Conservation (phyloP, 1,284 basidiomycete species). For the Austroboletus novae-zelandiae region DNA sequence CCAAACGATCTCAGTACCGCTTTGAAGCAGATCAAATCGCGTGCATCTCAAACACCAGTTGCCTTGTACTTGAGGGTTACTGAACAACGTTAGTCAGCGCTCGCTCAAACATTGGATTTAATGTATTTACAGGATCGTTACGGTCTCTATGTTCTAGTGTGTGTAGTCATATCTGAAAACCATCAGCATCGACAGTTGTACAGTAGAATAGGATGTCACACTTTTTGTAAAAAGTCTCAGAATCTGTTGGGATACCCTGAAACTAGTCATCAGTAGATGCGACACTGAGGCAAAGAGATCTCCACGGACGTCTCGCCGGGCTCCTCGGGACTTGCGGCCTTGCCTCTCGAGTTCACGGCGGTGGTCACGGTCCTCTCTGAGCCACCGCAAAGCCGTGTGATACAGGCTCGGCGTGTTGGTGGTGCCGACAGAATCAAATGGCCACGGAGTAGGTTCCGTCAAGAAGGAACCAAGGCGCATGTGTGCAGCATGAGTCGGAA, state of each 20-base stretch:
- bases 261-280: constrained; percentile 2
- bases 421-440: constrained; percentile 24
- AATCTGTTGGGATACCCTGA: constrained; percentile 65
- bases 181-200: neutral
- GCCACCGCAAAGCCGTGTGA: constrained; percentile 77
- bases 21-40: no score
- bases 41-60: no score
- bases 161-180: constrained; percentile 66
- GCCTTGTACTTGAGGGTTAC: no score
- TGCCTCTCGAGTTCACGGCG: constrained; percentile 58
- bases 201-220: constrained; percentile 36
- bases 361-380: constrained; percentile 76
- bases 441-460: constrained; percentile 68
- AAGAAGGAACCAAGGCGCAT: constrained; percentile 81
- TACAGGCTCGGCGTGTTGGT: constrained; percentile 50
- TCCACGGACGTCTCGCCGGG: constrained; percentile 56
- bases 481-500: constrained; percentile 90
- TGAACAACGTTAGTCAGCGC: no score
- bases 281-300: neutral
- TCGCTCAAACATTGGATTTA: no score
- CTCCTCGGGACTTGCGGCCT: constrained; percentile 67
- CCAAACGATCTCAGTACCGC: no score
- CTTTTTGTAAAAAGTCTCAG: constrained; percentile 90
- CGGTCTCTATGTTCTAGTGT: constrained; percentile 28
- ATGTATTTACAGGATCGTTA: neutral